Evolutionary conservation across 2,329 filamentous ascomycete species (phyloP).

Genomic region (Helotiales sp.): DNA sequence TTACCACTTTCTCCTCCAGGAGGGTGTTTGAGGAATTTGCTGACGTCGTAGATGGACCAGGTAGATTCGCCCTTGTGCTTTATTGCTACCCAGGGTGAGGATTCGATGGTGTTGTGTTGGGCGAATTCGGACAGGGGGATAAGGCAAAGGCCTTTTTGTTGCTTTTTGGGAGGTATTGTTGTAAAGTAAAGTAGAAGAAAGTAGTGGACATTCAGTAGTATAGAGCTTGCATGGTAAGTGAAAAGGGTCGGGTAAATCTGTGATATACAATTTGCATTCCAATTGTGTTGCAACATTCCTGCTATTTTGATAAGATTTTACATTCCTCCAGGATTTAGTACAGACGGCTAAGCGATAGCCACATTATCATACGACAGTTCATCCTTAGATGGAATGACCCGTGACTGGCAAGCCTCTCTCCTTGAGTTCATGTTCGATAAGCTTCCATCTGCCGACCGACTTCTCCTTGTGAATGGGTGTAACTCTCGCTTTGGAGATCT

Average conservation of each 20-base stretch:
- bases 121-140: neutral
- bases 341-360: no score
- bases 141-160: neutral
- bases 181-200: neutral
- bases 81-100: neutral
- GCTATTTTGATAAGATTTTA: no score
- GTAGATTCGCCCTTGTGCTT: neutral
- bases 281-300: no score
- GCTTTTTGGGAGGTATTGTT: neutral
- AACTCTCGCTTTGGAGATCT: slow-evolving; percentile 61
- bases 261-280: neutral
- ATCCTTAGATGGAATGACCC: slow-evolving; percentile 34
- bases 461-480: slow-evolving; percentile 73
- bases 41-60: neutral
- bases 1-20: neutral
- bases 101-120: neutral
- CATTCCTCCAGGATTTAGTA: neutral
- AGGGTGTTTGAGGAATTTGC: neutral
- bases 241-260: no score
- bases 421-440: slow-evolving; percentile 70
- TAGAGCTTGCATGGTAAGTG: neutral
- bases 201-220: neutral
- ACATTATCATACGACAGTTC: neutral
- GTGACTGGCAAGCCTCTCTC: slow-evolving; percentile 60
- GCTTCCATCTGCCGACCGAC: slow-evolving; percentile 73